A percentile compares a stretch with the other conserved stretches of the same genome.
Conservation (phyloP, 352 stramenopile species). For the Pythium rishiriense region DNA sequence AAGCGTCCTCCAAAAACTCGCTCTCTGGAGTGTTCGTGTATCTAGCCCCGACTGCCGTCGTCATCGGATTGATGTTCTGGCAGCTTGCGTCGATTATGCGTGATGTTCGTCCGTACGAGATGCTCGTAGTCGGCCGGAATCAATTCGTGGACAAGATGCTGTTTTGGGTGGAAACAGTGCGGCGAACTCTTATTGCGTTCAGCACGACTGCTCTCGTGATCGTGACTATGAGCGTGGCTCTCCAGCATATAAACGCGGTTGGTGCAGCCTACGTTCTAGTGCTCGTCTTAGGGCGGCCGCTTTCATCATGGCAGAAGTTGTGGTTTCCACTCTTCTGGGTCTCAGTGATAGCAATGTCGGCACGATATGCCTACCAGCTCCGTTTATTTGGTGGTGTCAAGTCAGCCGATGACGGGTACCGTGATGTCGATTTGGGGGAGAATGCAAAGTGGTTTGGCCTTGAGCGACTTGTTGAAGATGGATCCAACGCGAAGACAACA, state of each 20-base stretch:
- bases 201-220: slow-evolving; percentile 66
- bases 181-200: slow-evolving; percentile 68
- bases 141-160: slow-evolving; percentile 49
- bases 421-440: slow-evolving; percentile 9
- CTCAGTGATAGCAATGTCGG: slow-evolving; percentile 48
- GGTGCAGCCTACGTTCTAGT: slow-evolving; percentile 69
- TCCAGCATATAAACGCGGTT: slow-evolving; percentile 63
- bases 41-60: slow-evolving; percentile 61
- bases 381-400: slow-evolving; percentile 20
- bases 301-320: slow-evolving; percentile 65
- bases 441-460: slow-evolving; percentile 36
- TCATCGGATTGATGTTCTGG: slow-evolving; percentile 83
- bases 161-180: slow-evolving; percentile 56
- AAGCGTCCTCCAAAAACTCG: slow-evolving; percentile 50
- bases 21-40: slow-evolving; percentile 82
- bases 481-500: slow-evolving; percentile 17
- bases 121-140: slow-evolving; percentile 62
- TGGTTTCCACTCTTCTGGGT: slow-evolving; percentile 86
- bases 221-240: slow-evolving; percentile 68
- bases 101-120: slow-evolving; percentile 57
- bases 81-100: slow-evolving; percentile 78
- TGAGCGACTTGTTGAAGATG: slow-evolving; percentile 45
- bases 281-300: slow-evolving; percentile 50
- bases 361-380: slow-evolving; percentile 69
- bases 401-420: slow-evolving; percentile 16